A percentile compares a stretch with the other conserved stretches of the same genome.
These are phyloP conservation scores for Lepiota brunneoincarnata DNA, from an alignment of 768 basidiomycete species.

Conservation along the genomic window DNA sequence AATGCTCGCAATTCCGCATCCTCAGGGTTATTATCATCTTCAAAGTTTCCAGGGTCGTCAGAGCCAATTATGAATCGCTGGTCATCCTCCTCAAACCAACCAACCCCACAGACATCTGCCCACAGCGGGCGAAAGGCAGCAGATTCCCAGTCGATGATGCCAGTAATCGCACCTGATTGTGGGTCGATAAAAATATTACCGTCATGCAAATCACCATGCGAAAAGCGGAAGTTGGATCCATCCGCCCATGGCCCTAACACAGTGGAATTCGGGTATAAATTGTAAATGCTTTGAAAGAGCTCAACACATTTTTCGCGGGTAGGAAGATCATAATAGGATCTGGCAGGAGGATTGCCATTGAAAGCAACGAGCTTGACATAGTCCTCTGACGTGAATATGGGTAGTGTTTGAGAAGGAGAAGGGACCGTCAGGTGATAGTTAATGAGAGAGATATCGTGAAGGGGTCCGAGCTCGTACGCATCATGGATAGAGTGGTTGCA, in stretches of 20 bases:
- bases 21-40: constrained; percentile 10
- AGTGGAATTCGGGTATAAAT: constrained; percentile 12
- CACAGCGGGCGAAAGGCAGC: constrained; percentile 16
- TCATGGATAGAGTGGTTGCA: constrained; percentile 8
- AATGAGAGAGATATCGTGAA: constrained; percentile 9
- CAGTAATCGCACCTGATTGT: constrained; percentile 15
- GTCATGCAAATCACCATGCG: constrained; percentile 16
- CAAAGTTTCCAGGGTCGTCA: constrained; percentile 13
- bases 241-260: constrained; percentile 10
- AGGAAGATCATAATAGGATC: constrained; percentile 10
- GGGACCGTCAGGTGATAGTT: constrained; percentile 9
- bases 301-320: constrained; percentile 12
- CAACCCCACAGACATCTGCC: constrained; percentile 9
- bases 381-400: constrained; percentile 12
- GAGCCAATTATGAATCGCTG: constrained; percentile 10
- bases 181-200: constrained; percentile 19
- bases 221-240: constrained; percentile 11
- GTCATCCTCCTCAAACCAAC: constrained; percentile 14
- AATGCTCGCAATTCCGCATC: constrained; percentile 16
- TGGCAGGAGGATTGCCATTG: constrained; percentile 13
- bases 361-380: constrained; percentile 14
- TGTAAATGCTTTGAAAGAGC: constrained; percentile 12
- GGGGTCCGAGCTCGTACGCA: constrained; percentile 11
- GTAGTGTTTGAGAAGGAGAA: constrained; percentile 11
- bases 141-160: constrained; percentile 17